Conservation (phyloP, 139 green algal species). For the Chlorella sp. region DNA sequence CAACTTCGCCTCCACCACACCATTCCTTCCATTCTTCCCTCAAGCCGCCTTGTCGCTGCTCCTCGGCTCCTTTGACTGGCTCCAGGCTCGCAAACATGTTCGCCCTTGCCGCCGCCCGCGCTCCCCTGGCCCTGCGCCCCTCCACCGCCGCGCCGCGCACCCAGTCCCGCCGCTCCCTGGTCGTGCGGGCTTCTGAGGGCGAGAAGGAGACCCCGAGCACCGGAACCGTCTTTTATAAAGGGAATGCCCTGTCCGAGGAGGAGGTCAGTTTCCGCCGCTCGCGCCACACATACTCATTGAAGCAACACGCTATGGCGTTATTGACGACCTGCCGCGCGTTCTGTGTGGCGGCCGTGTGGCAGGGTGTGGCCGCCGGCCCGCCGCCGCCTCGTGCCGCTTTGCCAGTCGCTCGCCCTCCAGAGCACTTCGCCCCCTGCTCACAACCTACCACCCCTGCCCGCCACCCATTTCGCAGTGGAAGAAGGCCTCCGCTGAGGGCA, state of each 20-base stretch:
- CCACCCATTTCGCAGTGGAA: conserved; percentile 14
- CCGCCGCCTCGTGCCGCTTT: not conserved
- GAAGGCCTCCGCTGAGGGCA: conserved; percentile 25
- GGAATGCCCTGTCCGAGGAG: not conserved
- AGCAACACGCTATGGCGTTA: no score
- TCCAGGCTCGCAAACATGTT: no score
- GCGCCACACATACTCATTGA: not conserved
- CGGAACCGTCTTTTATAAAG: not conserved
- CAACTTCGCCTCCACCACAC: no score
- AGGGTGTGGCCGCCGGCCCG: not conserved
- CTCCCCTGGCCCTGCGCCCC: no score
- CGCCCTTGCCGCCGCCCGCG: no score
- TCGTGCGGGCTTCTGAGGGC: not conserved
- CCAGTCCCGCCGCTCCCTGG: not conserved
- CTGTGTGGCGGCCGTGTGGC: not conserved
- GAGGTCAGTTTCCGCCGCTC: not conserved
- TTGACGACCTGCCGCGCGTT: not conserved
- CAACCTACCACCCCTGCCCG: not conserved
- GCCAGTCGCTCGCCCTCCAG: not conserved
- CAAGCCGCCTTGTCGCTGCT: no score
- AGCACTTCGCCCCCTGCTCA: not conserved
- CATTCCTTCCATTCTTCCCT: no score
- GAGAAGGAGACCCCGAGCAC: no score
- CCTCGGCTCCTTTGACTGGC: no score
- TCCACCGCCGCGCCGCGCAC: no score